A percentile compares a stretch with the other conserved stretches of the same genome.
Evolutionary conservation across 2,329 filamentous ascomycete genomes (phyloP).

Genomic region (Arthroderma sp.): DNA sequence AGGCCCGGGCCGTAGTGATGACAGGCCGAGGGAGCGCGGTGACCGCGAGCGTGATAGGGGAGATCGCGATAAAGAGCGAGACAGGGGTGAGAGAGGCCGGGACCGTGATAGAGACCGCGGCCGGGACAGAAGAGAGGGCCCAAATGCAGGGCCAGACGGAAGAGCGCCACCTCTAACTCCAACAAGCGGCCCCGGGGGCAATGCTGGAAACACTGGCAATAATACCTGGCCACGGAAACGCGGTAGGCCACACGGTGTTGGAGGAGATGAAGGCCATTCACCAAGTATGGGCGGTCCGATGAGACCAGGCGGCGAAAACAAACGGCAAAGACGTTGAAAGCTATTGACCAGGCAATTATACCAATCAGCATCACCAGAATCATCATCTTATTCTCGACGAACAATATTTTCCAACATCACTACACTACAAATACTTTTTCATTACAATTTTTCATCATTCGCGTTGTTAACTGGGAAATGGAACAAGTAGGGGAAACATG

Average conservation of each 20-base stretch:
- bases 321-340: slow-evolving; percentile 18
- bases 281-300: slow-evolving; percentile 4
- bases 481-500: neutral
- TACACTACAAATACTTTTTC: neutral
- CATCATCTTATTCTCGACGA: neutral
- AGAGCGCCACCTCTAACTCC: slow-evolving; percentile 6
- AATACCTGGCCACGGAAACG: slow-evolving; percentile 16
- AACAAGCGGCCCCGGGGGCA: slow-evolving; percentile 5
- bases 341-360: neutral
- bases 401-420: neutral
- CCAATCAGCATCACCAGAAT: neutral
- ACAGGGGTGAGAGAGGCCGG: slow-evolving; percentile 8
- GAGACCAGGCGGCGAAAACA: slow-evolving; percentile 15
- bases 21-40: slow-evolving; percentile 9
- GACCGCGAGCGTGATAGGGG: slow-evolving; percentile 12
- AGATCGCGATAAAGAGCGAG: slow-evolving; percentile 10
- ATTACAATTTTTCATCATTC: neutral
- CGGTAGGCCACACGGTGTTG: slow-evolving; percentile 8
- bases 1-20: slow-evolving; percentile 3
- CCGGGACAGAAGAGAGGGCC: slow-evolving; percentile 8
- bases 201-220: neutral
- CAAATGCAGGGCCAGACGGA: neutral
- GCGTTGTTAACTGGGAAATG: neutral
- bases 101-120: slow-evolving; percentile 11
- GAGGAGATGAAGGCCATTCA: slow-evolving; percentile 7